Percentiles rank a stretch among this genome's conserved stretches.
phyloP scores from a whole-genome alignment of 2,329 filamentous ascomycete genomes.

The Thielaviopsis ethacetica region DNA sequence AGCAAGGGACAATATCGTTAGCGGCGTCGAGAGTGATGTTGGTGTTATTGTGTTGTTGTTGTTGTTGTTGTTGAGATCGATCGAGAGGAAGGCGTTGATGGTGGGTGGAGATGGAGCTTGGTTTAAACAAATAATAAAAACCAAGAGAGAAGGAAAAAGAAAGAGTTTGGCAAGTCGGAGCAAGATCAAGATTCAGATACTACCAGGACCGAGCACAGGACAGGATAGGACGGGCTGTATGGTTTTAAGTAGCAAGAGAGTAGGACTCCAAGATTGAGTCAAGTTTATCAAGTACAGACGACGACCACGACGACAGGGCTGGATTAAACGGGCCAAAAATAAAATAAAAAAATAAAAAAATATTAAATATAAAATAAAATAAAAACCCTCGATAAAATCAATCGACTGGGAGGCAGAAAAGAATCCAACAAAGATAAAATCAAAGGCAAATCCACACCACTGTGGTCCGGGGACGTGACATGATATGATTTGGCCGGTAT shows the following conservation, averaged over 20 bases:
- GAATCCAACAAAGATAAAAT: not conserved
- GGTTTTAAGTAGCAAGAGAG: not conserved
- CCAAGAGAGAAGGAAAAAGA: not conserved
- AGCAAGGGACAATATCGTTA: too few relatives aligned
- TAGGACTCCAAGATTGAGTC: too few relatives aligned
- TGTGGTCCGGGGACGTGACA: conserved; percentile 2
- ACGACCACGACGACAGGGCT: not conserved
- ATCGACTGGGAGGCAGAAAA: not conserved
- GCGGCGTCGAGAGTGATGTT: too few relatives aligned
- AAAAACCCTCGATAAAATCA: too few relatives aligned
- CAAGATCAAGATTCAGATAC: not conserved
- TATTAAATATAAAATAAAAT: too few relatives aligned
- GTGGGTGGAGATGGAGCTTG: not conserved
- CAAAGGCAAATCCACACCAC: conserved; percentile 2
- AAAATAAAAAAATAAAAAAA: too few relatives aligned
- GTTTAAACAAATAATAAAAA: too few relatives aligned
- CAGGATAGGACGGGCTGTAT: not conserved
- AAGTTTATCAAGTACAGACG: not conserved
- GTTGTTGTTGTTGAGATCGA: too few relatives aligned
- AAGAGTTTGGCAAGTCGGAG: not conserved
- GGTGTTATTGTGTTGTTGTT: too few relatives aligned
- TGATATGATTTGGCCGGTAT: conserved; percentile 1
- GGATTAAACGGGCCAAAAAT: too few relatives aligned
- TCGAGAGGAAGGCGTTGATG: too few relatives aligned
- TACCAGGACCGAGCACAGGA: not conserved